Evolutionary conservation across 2,329 filamentous ascomycete genomes (phyloP), one percentile per base, ranked within the genome.

Genomic region (Fusarium globosum): DNA sequence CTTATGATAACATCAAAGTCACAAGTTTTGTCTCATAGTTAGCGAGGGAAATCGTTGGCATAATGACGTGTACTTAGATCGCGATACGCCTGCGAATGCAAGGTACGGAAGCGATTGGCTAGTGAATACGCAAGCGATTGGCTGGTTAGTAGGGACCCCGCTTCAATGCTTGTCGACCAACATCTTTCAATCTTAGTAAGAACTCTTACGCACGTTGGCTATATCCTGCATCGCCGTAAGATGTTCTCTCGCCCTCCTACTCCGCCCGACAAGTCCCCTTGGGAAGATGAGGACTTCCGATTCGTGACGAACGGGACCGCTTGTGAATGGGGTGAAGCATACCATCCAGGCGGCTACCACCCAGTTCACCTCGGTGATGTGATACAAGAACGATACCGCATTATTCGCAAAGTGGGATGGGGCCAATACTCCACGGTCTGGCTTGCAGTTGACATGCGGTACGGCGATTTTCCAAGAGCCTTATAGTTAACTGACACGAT

Each of bases 281-380:
- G 33, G 42, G 55, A 49, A 30, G 55, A 63, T 1, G 28, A 36
- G 1, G 12, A 61, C 6, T 35, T 48, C 6, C 28, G 42, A 1
- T 61, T 63, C 20, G 4, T 6, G 12, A 49, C 35, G 1, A 63
- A 36, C 4, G n/a, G 36, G 1, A 48, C 55, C 2, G 0, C 28
- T 20, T 63, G 35, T n/a, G 55, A 61, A 26, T 63, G 39, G 59
- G 33, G 33, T 10, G 60, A 62, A 1, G 60, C 39, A 0, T 61
- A 58, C 6, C 39, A 58, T 33, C 39, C 51, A 1, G 51, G 59
- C 3, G 51, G 51, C 1, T 58, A 61, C 15, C 59, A 61, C 18
- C 49, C 59, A 0, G 12, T 45, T 35, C 28, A 43, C 2, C 53
- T 56, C 2, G 16, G 53, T 2, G 28, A 56, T 20, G 8, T 45